A percentile compares a stretch with the other conserved stretches of the same genome.
phyloP scores from a whole-genome alignment of 495 filamentous ascomycete species.

The Aspergillus saccharolyticus region DNA sequence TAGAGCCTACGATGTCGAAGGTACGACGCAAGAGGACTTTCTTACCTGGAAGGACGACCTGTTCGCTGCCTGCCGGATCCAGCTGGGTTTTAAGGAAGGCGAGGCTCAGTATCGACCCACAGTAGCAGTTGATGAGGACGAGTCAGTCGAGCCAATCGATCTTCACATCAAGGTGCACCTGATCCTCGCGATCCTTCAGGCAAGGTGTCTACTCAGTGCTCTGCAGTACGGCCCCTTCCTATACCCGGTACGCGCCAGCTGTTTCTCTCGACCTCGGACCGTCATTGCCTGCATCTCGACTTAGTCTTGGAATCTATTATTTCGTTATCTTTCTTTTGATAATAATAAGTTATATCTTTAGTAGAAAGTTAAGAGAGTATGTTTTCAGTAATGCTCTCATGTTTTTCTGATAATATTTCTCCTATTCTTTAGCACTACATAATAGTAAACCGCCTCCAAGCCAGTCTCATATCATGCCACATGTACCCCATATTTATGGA shows the following conservation, averaged over 20 bases:
- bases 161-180: constrained; percentile 39
- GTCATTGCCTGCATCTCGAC: constrained; percentile 49
- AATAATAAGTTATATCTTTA: too few species aligned
- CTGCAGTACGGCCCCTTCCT: constrained; percentile 28
- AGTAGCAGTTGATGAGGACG: constrained; percentile 35
- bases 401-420: too few species aligned
- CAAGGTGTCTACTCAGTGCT: constrained; percentile 26
- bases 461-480: too few species aligned
- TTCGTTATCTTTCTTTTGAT: too few species aligned
- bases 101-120: constrained; percentile 37
- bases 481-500: too few species aligned
- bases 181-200: constrained; percentile 16
- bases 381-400: too few species aligned
- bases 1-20: constrained; percentile 44
- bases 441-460: too few species aligned
- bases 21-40: constrained; percentile 48
- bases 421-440: too few species aligned
- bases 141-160: constrained; percentile 33
- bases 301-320: too few species aligned
- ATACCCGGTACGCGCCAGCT: constrained; percentile 33
- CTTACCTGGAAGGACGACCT: constrained; percentile 45
- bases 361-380: too few species aligned
- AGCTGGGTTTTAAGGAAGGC: constrained; percentile 35
- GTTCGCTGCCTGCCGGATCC: constrained; percentile 31
- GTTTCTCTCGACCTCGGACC: constrained; percentile 32